phyloP scores from a whole-genome alignment of 2,329 filamentous ascomycete species.

The Cercospora citrullina region DNA sequence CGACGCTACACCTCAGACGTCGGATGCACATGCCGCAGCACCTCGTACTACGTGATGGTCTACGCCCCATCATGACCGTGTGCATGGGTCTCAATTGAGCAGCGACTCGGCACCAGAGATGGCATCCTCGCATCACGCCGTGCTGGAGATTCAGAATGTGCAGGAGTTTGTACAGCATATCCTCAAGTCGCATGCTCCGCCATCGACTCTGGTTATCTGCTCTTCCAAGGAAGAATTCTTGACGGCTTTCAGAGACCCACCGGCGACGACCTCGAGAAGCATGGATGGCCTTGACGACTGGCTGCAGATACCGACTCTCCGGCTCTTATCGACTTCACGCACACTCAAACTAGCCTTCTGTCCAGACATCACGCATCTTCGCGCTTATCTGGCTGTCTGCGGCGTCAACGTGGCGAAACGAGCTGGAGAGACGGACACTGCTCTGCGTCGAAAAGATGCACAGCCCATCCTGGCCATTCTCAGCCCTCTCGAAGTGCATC shows the following conservation, averaged over 20 bases:
- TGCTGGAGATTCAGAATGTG: conserved; percentile 44
- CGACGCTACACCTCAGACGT: neutral
- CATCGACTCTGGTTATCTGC: conserved; percentile 71
- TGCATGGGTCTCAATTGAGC: neutral
- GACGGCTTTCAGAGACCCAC: conserved; percentile 48
- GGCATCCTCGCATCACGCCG: conserved; percentile 34
- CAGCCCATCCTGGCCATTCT: conserved; percentile 61
- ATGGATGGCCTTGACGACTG: conserved; percentile 4
- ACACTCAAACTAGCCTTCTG: conserved; percentile 71
- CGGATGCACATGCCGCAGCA: neutral
- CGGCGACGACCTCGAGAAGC: neutral
- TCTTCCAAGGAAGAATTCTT: conserved; percentile 66
- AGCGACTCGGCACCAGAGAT: conserved; percentile 9
- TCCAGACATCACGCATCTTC: conserved; percentile 73
- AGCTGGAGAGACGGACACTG: conserved; percentile 8
- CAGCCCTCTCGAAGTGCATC: conserved; percentile 65
- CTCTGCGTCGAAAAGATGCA: conserved; percentile 14
- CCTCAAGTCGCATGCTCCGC: conserved; percentile 56
- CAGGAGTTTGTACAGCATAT: conserved; percentile 63
- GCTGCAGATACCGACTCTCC: conserved; percentile 58
- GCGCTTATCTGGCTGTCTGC: conserved; percentile 62
- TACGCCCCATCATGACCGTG: conserved; percentile 1
- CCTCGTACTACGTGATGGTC: neutral
- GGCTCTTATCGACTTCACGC: conserved; percentile 66
- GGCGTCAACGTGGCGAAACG: conserved; percentile 18